These are phyloP conservation scores for Cercospora sojina DNA, from an alignment of 2,329 filamentous ascomycete species.

Conservation along the genomic window DNA sequence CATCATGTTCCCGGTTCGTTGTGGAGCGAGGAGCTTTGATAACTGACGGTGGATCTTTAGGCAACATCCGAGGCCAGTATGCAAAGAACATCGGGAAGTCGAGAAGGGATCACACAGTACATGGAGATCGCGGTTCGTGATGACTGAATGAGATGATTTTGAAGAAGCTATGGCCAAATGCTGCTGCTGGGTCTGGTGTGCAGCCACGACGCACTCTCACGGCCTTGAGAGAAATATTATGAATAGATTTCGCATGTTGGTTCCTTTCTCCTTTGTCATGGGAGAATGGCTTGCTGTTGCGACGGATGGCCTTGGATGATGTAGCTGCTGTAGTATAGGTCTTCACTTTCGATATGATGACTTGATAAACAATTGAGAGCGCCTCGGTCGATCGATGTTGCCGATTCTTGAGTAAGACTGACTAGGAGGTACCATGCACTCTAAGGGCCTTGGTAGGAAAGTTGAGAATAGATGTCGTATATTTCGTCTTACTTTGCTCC, in stretches of 20 bases:
- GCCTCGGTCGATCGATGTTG: too few species aligned
- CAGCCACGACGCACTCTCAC: slow-evolving; percentile 5
- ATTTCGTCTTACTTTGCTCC: too few species aligned
- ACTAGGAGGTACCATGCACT: too few species aligned
- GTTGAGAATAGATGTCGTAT: too few species aligned
- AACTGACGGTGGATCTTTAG: not conserved
- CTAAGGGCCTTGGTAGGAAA: too few species aligned
- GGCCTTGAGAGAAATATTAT: not conserved
- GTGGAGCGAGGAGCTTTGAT: not conserved
- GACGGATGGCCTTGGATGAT: not conserved
- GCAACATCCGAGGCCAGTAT: slow-evolving; percentile 8
- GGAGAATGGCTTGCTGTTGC: too few species aligned
- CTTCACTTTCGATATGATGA: too few species aligned
- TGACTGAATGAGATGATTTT: not conserved
- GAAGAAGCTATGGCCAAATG: not conserved
- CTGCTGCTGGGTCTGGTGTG: not conserved
- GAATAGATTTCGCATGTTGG: not conserved
- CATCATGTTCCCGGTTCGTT: not conserved
- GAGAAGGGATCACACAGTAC: not conserved
- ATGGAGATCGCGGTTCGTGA: not conserved
- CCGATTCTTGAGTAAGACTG: too few species aligned
- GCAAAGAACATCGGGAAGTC: slow-evolving; percentile 16
- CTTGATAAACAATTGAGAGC: too few species aligned
- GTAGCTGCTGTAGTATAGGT: not conserved
- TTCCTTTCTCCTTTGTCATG: not conserved